Evolutionary conservation across 1,284 basidiomycete species (phyloP), one percentile per base, ranked within the genome.

Genomic region (Sanghuangporus weigelae): DNA sequence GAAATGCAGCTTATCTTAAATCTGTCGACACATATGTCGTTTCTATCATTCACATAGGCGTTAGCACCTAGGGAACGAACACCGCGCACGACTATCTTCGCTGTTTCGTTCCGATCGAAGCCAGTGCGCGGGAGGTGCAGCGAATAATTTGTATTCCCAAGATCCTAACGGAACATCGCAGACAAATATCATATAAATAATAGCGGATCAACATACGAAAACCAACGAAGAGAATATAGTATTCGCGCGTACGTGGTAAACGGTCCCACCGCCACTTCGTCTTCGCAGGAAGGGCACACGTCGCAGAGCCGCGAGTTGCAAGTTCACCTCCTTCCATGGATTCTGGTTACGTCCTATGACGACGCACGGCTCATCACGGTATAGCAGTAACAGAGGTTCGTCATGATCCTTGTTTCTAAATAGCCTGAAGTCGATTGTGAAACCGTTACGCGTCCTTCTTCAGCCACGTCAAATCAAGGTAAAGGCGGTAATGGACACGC

Each of bases 311-410:
- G 92, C 79, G 7, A 82, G 77, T 2, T 73, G 70, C 54, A 92
- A 78, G 70, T 97, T 96, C 65, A 96, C 88, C 75, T 99, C 97
- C 73, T 93, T 96, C 96, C 96, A 99, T 21, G 95, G 95, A 70
- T 98, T 98, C 80, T 99, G 96, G 74, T 98, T 97, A 58, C 96
- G 82, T 0, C 97, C 97, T 63, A 99, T 93, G 53, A 99, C 85
- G 14, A 99, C 93, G 70, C 95, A 96, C 1, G 95, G 93, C 0
- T 78, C 74, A 73, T 99, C 94, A 56, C 93, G 86, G 73, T 98
- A 99, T 60, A 99, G 76, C 60, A 98, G 83, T 31, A 98, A 81
- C 38, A 96, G 79, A 1, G 93, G 93, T 48, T 83, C 76, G 11
- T 84, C 76, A 6, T 80, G 79, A 2, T 84, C 77, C 57, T 90